A percentile compares a stretch with the other conserved stretches of the same genome.
phyloP scores from a whole-genome alignment of 2,329 filamentous ascomycete species.

The Ascochyta clinopodiicola region DNA sequence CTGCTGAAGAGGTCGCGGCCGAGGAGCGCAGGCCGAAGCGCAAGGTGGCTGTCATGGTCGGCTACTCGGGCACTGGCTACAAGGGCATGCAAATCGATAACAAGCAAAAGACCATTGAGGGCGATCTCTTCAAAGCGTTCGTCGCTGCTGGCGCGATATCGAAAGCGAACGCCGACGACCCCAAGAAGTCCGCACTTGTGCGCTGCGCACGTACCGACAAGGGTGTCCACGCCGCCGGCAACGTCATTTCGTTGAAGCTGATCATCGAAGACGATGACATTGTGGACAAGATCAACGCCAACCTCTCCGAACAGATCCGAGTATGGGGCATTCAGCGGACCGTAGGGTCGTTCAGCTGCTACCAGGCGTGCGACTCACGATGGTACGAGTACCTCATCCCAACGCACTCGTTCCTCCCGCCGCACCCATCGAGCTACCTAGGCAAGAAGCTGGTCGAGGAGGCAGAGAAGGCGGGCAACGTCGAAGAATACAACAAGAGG shows the following conservation, averaged over 20 bases:
- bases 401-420: constrained; percentile 88
- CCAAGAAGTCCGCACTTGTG: constrained; percentile 92
- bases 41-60: constrained; percentile 94
- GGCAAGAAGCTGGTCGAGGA: constrained; percentile 82
- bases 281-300: constrained; percentile 87
- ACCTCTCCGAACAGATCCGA: constrained; percentile 85
- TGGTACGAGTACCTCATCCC: constrained; percentile 98
- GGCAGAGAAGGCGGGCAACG: constrained; percentile 74
- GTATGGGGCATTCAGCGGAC: constrained; percentile 94
- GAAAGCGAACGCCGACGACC: constrained; percentile 95
- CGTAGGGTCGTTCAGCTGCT: constrained; percentile 90
- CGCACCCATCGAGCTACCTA: constrained; percentile 85
- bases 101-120: constrained; percentile 90
- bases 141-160: constrained; percentile 91
- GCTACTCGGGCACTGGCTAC: constrained; percentile 95
- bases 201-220: constrained; percentile 97
- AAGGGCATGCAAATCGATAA: constrained; percentile 89
- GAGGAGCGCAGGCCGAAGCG: constrained; percentile 90
- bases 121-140: constrained; percentile 91
- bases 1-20: constrained; percentile 82
- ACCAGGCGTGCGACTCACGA: constrained; percentile 90
- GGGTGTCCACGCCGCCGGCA: constrained; percentile 94
- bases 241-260: constrained; percentile 92
- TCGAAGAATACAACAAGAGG: constrained; percentile 70
- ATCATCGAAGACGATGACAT: constrained; percentile 92